A percentile compares a stretch with the other conserved stretches of the same genome.
Conservation (phyloP, 805 yeast genomes). For the Kluyveromyces starmeri region DNA sequence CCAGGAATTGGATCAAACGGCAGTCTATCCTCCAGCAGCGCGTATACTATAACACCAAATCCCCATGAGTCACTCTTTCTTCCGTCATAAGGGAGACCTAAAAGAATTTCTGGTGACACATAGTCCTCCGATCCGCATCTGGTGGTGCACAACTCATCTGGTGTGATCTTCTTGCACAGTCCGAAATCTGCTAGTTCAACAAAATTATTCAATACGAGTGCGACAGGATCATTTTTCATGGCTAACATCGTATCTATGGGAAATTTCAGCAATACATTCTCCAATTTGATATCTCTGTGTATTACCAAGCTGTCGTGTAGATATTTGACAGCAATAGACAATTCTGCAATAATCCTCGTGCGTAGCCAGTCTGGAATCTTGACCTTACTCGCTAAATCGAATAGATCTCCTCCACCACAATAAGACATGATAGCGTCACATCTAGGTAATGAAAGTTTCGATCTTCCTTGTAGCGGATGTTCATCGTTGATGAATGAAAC, state of each 20-base stretch:
- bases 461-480: slow-evolving; percentile 19
- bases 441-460: slow-evolving; percentile 19
- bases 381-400: slow-evolving; percentile 48
- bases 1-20: slow-evolving; percentile 87
- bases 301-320: slow-evolving; percentile 62
- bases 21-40: slow-evolving; percentile 72
- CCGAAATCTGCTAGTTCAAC: slow-evolving; percentile 84
- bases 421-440: slow-evolving; percentile 58
- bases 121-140: slow-evolving; percentile 96
- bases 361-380: slow-evolving; percentile 41
- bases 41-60: slow-evolving; percentile 80
- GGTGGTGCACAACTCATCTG: slow-evolving; percentile 60
- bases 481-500: slow-evolving; percentile 18
- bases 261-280: slow-evolving; percentile 56
- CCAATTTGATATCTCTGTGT: slow-evolving; percentile 89
- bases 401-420: slow-evolving; percentile 79
- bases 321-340: slow-evolving; percentile 59
- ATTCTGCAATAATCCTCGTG: slow-evolving; percentile 59
- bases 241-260: slow-evolving; percentile 27
- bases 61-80: slow-evolving; percentile 92
- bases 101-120: slow-evolving; percentile 85
- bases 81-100: slow-evolving; percentile 91
- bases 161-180: slow-evolving; percentile 59
- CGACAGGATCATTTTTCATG: slow-evolving; percentile 22
- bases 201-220: slow-evolving; percentile 20